Conservation (phyloP, 371 early-diverging fungal species). For the Mucor racemosus region DNA sequence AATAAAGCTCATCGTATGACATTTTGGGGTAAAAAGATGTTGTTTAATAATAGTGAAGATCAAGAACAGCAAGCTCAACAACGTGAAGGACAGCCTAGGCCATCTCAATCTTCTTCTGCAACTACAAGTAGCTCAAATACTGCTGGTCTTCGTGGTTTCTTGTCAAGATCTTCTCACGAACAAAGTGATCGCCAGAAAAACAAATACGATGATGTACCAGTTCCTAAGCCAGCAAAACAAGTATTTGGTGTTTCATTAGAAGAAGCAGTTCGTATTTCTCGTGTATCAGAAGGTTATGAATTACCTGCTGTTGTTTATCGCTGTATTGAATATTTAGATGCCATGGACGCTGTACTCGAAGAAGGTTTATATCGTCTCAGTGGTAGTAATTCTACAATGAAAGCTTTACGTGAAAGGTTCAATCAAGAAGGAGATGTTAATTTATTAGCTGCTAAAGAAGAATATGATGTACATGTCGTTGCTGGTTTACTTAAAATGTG, state of each 20-base stretch:
- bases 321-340: conserved; percentile 83
- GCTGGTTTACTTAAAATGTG: conserved; percentile 86
- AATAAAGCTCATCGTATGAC: conserved; percentile 58
- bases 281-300: conserved; percentile 33
- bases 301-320: conserved; percentile 82
- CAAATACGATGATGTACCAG: conserved; percentile 12
- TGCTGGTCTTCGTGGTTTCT: conserved; percentile 32
- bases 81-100: conserved; percentile 11
- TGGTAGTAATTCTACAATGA: conserved; percentile 66
- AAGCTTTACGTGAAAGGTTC: conserved; percentile 65
- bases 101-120: conserved; percentile 21
- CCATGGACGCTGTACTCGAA: conserved; percentile 70
- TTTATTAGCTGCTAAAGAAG: conserved; percentile 55
- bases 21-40: conserved; percentile 57
- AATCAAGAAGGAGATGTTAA: conserved; percentile 73
- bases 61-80: neutral
- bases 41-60: conserved; percentile 22
- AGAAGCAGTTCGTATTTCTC: conserved; percentile 36
- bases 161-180: conserved; percentile 34
- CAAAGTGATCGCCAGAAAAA: conserved; percentile 21
- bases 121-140: conserved; percentile 8
- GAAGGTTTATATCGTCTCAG: conserved; percentile 85
- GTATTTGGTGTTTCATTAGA: conserved; percentile 50
- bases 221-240: conserved; percentile 35
- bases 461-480: conserved; percentile 82